Evolutionary conservation across 2,329 filamentous ascomycete genomes (phyloP).

Genomic region (Hansfordia pulvinata): DNA sequence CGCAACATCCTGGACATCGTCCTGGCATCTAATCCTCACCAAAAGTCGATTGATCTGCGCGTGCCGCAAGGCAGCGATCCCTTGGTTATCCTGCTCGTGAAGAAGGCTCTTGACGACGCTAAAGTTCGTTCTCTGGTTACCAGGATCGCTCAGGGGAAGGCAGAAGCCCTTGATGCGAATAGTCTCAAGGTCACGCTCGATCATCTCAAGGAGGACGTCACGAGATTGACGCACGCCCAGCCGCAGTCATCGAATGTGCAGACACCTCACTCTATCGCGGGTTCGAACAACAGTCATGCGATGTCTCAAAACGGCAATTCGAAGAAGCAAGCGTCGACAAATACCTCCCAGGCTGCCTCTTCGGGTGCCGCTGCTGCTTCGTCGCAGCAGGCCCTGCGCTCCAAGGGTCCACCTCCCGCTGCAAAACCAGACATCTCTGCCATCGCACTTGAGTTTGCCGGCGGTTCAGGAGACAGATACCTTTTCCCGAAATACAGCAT

Average conservation of each 20-base stretch:
- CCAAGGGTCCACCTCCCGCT: constrained; percentile 41
- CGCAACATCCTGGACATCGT: constrained; percentile 44
- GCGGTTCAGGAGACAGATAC: constrained; percentile 59
- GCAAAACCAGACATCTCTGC: constrained; percentile 48
- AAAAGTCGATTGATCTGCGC: constrained; percentile 36
- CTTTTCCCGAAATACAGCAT: constrained; percentile 70
- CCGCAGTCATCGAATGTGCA: constrained; percentile 3
- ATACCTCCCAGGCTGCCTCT: constrained; percentile 3
- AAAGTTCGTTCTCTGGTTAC: constrained; percentile 35
- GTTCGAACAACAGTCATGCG: too few species aligned
- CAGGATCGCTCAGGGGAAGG: constrained; percentile 36
- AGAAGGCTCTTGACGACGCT: constrained; percentile 39
- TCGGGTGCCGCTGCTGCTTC: constrained; percentile 6
- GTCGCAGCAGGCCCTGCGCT: constrained; percentile 41
- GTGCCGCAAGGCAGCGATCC: constrained; percentile 40
- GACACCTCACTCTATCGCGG: background rate
- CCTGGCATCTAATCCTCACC: constrained; percentile 41
- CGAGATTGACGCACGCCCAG: constrained; percentile 18
- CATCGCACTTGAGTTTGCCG: constrained; percentile 55
- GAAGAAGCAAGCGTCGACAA: too few species aligned
- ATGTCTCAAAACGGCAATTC: too few species aligned
- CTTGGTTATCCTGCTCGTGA: constrained; percentile 41
- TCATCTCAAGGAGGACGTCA: constrained; percentile 26
- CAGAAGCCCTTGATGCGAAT: constrained; percentile 35
- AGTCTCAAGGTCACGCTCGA: constrained; percentile 41